Conservation (phyloP, 2,329 filamentous ascomycete genomes). For the Paracorniculantispora psalliotae region DNA sequence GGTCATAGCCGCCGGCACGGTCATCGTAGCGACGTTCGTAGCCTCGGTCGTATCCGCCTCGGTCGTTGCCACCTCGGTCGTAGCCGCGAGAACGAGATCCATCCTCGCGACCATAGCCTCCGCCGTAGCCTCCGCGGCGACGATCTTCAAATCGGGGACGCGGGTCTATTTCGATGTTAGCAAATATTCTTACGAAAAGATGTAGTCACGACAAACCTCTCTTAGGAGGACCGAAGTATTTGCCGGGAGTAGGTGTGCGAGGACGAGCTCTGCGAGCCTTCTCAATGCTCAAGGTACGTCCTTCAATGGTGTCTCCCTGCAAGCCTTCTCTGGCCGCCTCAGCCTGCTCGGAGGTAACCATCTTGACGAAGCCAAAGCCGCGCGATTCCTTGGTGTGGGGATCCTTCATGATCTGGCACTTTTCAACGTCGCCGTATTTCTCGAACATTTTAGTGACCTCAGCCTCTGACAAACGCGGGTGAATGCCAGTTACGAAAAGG, state of each 20-base stretch:
- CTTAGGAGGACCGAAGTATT: slow-evolving; percentile 98
- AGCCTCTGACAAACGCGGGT: slow-evolving; percentile 81
- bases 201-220: slow-evolving; percentile 60
- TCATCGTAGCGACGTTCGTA: slow-evolving; percentile 32
- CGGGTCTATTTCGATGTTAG: slow-evolving; percentile 27
- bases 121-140: slow-evolving; percentile 56
- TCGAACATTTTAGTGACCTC: slow-evolving; percentile 95
- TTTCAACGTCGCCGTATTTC: slow-evolving; percentile 98
- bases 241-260: slow-evolving; percentile 93
- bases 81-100: slow-evolving; percentile 37
- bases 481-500: slow-evolving; percentile 97
- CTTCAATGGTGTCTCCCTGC: slow-evolving; percentile 91
- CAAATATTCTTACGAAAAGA: not conserved
- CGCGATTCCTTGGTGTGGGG: slow-evolving; percentile 98
- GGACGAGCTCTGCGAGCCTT: slow-evolving; percentile 94
- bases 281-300: slow-evolving; percentile 94
- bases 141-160: slow-evolving; percentile 54
- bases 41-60: slow-evolving; percentile 39
- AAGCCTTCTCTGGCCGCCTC: slow-evolving; percentile 95
- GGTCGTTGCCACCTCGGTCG: slow-evolving; percentile 30
- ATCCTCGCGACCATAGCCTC: slow-evolving; percentile 54
- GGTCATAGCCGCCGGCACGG: slow-evolving; percentile 22
- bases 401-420: slow-evolving; percentile 99
- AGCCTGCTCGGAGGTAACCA: slow-evolving; percentile 90
- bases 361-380: slow-evolving; percentile 98